Percentiles rank a stretch among this genome's conserved stretches.
Evolutionary conservation across 2,329 filamentous ascomycete genomes (phyloP).

Genomic region (Hymenoscyphus linearis): DNA sequence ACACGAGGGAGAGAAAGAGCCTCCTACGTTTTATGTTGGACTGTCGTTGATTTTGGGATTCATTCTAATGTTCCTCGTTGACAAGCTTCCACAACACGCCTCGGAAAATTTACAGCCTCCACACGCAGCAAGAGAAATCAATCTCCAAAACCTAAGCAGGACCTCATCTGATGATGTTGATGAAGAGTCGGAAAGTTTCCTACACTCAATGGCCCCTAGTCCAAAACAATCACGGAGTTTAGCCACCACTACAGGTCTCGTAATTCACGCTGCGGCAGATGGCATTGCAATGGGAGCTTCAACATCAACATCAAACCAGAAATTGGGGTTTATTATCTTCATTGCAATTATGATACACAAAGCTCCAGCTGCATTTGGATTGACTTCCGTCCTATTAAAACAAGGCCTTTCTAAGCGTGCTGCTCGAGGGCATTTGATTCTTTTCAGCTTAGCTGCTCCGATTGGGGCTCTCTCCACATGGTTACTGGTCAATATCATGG

Average conservation of each 20-base stretch:
- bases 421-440: slow-evolving; percentile 75
- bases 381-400: slow-evolving; percentile 85
- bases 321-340: slow-evolving; percentile 87
- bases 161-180: slow-evolving; percentile 39
- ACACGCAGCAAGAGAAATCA: slow-evolving; percentile 76
- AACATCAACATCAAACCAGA: slow-evolving; percentile 65
- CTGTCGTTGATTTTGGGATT: slow-evolving; percentile 84
- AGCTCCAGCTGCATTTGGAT: slow-evolving; percentile 87
- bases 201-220: slow-evolving; percentile 52
- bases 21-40: slow-evolving; percentile 74
- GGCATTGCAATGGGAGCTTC: slow-evolving; percentile 95
- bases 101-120: slow-evolving; percentile 58
- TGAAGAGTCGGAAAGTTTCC: slow-evolving; percentile 52
- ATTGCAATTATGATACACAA: slow-evolving; percentile 97
- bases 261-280: slow-evolving; percentile 92
- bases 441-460: slow-evolving; percentile 90
- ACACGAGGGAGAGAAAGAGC: slow-evolving; percentile 35
- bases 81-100: slow-evolving; percentile 73
- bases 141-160: slow-evolving; percentile 68
- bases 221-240: slow-evolving; percentile 58
- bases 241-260: slow-evolving; percentile 87
- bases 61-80: slow-evolving; percentile 93
- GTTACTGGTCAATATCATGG: slow-evolving; percentile 68
- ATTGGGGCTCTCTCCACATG: slow-evolving; percentile 81
- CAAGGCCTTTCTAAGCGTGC: slow-evolving; percentile 85